Base-by-base conservation (phyloP, 441 rosid genomes). In the Omphalea diandra region DNA sequence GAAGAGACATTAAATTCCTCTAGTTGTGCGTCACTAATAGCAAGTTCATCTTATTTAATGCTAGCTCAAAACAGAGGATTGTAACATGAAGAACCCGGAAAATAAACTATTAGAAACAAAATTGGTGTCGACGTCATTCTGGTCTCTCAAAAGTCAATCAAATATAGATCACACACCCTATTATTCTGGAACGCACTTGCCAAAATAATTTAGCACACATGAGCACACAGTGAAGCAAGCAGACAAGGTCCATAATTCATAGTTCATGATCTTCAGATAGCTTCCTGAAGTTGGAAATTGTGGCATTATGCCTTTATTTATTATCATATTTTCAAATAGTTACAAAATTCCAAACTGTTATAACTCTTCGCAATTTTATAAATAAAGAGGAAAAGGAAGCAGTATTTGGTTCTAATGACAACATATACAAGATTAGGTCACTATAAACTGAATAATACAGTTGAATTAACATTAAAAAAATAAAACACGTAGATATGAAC, bases 361-460 rank as follows among this genome's bases (percentile, higher is more conserved):
- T 40, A 69, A 33, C 26, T 35, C n/a, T 32, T 57, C 11, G 22
- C 66, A 2, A 52, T 32, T 50, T 61, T 59, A 36, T 60, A 67
- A 59, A 52, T 60, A 66, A 58, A n/a, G n/a, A n/a, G 36, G 55
- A 17, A 31, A 14, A 47, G 24, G 41, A 54, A 27, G 40, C 38
- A 8, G 40, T 32, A 20, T 7, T 32, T 44, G 49, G 57, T 33
- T 55, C 72, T 50, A 24, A n/a, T n/a, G n/a, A 12, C 40, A 47
- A 29, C 63, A 73, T 61, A 54, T 73, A 73, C 72, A 73, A 60
- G 36, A 68, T 53, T 49, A 53, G 41, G 61, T 61, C 47, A 29
- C 15, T 66, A 73, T 67, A 53, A 52, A 58, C 67, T 66, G 52
- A 57, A 65, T 65, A 35, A 57, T 65, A 57, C 65, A 47, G 46